phyloP scores from a whole-genome alignment of 306 rosid species.

The Parietaria judaica region DNA sequence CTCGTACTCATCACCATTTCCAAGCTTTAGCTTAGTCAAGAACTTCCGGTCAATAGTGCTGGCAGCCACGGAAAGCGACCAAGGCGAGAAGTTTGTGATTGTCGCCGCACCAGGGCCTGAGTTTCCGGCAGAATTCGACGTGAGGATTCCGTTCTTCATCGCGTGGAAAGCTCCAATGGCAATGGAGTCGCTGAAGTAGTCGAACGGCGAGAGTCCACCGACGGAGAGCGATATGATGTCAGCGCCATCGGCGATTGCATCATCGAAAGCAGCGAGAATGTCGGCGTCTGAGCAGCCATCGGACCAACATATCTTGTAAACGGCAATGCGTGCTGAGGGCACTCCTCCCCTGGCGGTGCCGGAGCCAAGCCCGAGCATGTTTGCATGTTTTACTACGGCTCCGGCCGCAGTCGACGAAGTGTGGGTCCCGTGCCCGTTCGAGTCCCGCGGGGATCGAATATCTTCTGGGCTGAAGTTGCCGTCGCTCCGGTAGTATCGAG shows the following conservation, averaged over 20 bases:
- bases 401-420: constrained; percentile 26
- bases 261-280: constrained; percentile 32
- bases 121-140: constrained; percentile 35
- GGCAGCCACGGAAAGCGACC: constrained; percentile 37
- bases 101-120: constrained; percentile 8
- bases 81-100: constrained; percentile 25
- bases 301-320: constrained; percentile 6
- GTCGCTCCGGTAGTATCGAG: background rate
- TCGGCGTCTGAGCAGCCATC: background rate
- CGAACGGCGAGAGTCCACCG: rapidly evolving
- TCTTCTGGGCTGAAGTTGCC: constrained; percentile 1
- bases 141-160: constrained; percentile 32
- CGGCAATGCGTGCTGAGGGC: constrained; percentile 20
- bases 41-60: constrained; percentile 27
- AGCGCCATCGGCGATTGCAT: constrained; percentile 45
- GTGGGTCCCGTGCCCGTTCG: constrained; percentile 15
- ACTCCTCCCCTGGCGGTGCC: constrained; percentile 28
- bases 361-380: constrained; percentile 12
- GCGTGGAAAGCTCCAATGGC: constrained; percentile 46
- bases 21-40: constrained; percentile 24
- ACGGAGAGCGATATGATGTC: constrained; percentile 28
- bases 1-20: constrained; percentile 21
- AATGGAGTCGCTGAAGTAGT: background rate
- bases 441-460: constrained; percentile 3
- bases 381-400: constrained; percentile 7